These are phyloP conservation scores for Alternaria angustiovoidea DNA, from an alignment of 2,329 filamentous ascomycete species.

Conservation along the genomic window DNA sequence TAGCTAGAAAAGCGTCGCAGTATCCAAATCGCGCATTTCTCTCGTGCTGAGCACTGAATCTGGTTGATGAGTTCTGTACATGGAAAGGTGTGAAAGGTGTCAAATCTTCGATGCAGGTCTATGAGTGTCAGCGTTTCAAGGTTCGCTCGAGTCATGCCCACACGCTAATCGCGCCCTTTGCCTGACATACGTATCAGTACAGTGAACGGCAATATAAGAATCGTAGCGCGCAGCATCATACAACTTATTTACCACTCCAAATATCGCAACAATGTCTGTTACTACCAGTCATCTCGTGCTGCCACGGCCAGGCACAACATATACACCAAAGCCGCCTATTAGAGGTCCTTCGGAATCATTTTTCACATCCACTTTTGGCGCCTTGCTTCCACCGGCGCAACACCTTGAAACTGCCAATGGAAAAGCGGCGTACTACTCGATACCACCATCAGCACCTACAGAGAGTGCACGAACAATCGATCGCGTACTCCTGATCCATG, in stretches of 20 bases:
- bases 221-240: neutral
- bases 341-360: slow-evolving; percentile 48
- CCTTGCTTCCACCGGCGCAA: slow-evolving; percentile 50
- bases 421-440: slow-evolving; percentile 54
- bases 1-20: neutral
- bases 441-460: slow-evolving; percentile 49
- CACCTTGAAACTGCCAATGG: slow-evolving; percentile 47
- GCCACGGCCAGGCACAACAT: slow-evolving; percentile 33
- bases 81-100: neutral
- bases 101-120: neutral
- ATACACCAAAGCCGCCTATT: slow-evolving; percentile 33
- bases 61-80: neutral
- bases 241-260: neutral
- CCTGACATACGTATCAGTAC: neutral
- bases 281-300: slow-evolving; percentile 21
- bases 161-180: neutral
- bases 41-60: neutral
- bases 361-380: slow-evolving; percentile 52
- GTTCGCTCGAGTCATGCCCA: neutral
- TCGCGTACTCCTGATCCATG: slow-evolving; percentile 59
- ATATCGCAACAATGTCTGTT: neutral
- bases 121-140: neutral
- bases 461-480: slow-evolving; percentile 25
- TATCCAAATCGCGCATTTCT: neutral
- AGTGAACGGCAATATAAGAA: neutral